phyloP scores from a whole-genome alignment of 2,329 filamentous ascomycete genomes.

The Ophiocordyceps unilateralis region DNA sequence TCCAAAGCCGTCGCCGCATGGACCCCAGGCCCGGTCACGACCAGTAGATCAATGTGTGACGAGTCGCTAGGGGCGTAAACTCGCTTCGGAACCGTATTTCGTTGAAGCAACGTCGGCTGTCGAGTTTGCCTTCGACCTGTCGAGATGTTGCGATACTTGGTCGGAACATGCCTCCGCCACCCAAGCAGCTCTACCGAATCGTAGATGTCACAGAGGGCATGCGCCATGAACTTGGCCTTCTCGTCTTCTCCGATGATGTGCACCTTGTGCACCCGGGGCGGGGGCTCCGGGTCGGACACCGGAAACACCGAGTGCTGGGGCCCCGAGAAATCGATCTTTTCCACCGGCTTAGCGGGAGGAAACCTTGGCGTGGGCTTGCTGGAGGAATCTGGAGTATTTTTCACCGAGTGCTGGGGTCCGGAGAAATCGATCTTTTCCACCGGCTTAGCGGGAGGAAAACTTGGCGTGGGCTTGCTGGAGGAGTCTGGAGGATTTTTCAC shows the following conservation, averaged over 20 bases:
- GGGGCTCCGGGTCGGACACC: slow-evolving; percentile 3
- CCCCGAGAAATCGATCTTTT: neutral
- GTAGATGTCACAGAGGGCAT: slow-evolving; percentile 22
- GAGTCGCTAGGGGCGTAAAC: slow-evolving; percentile 11
- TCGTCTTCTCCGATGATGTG: slow-evolving; percentile 24
- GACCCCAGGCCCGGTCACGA: slow-evolving; percentile 44
- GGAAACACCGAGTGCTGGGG: neutral
- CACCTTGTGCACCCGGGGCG: slow-evolving; percentile 19
- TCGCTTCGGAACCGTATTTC: neutral
- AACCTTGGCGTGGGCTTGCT: no score
- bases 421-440: no score
- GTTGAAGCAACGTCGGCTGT: neutral
- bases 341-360: slow-evolving; percentile 1
- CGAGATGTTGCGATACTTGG: slow-evolving; percentile 15
- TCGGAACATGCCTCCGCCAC: slow-evolving; percentile 8
- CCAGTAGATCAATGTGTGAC: slow-evolving; percentile 49
- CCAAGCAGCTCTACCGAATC: slow-evolving; percentile 20
- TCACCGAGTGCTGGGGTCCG: no score
- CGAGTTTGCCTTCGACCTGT: neutral
- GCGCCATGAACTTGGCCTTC: slow-evolving; percentile 22
- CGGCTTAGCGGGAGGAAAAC: no score
- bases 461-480: no score
- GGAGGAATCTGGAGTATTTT: no score
- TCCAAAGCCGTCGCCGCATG: slow-evolving; percentile 37
- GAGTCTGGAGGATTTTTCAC: no score